These are phyloP conservation scores for Cyclotella sp. DNA, from an alignment of 108 stramenopile genomes.

Conservation along the genomic window DNA sequence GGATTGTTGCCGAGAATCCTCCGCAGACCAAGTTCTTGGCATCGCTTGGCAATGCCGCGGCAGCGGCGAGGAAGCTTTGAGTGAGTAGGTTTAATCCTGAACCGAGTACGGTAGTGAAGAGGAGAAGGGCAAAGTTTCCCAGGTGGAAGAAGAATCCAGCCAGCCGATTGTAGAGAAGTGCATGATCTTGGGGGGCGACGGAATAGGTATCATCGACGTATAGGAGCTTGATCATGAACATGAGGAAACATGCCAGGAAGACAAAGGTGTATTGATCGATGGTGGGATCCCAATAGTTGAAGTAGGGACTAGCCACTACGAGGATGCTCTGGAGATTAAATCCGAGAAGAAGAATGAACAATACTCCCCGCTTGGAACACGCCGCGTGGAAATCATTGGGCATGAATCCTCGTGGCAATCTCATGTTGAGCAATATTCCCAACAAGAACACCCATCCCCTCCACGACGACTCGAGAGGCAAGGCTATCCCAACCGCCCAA, in stretches of 20 bases:
- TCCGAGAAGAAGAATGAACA: slow-evolving; percentile 83
- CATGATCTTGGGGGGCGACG: slow-evolving; percentile 75
- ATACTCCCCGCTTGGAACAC: slow-evolving; percentile 77
- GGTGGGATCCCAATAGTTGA: slow-evolving; percentile 75
- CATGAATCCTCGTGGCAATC: slow-evolving; percentile 74
- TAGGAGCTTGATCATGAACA: slow-evolving; percentile 85
- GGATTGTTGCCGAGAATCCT: slow-evolving; percentile 75
- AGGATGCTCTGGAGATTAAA: slow-evolving; percentile 83
- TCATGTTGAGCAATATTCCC: slow-evolving; percentile 61
- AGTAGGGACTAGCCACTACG: slow-evolving; percentile 77
- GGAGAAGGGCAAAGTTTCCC: slow-evolving; percentile 73
- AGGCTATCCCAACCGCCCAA: slow-evolving; percentile 63
- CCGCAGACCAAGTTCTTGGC: slow-evolving; percentile 79
- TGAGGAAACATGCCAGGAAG: slow-evolving; percentile 71
- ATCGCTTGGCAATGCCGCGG: slow-evolving; percentile 74
- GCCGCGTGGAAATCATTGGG: slow-evolving; percentile 90
- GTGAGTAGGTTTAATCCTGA: slow-evolving; percentile 82
- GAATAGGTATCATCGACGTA: slow-evolving; percentile 77
- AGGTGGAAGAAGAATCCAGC: slow-evolving; percentile 79
- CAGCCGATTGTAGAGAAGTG: slow-evolving; percentile 74
- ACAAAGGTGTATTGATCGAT: slow-evolving; percentile 65
- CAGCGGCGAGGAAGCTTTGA: slow-evolving; percentile 81
- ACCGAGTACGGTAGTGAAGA: slow-evolving; percentile 81
- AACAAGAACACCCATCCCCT: slow-evolving; percentile 65
- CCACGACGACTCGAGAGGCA: slow-evolving; percentile 37